Evolutionary conservation across 345 rosid genomes (phyloP).

Genomic region (Citrus trifoliata): DNA sequence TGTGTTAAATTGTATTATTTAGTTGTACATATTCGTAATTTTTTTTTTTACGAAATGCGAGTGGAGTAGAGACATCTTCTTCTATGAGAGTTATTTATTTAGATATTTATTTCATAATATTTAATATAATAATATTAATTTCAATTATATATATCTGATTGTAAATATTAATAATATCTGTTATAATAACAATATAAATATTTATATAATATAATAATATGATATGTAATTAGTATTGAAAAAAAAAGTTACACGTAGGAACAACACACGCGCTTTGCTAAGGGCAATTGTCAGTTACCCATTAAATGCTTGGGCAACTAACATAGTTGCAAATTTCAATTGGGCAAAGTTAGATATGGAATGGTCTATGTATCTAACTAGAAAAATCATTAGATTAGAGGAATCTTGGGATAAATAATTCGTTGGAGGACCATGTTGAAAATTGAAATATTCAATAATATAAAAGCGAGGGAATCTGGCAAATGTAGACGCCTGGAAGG

Average conservation of each 20-base stretch:
- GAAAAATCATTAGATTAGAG: neutral
- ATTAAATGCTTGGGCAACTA: neutral
- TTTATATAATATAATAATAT: rapidly evolving
- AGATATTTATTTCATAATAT: rapidly evolving
- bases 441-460: neutral
- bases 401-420: neutral
- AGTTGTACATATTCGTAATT: neutral
- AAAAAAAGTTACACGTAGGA: too few relatives aligned
- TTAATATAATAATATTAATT: too few relatives aligned
- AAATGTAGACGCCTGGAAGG: neutral
- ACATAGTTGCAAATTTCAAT: neutral
- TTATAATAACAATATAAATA: too few relatives aligned
- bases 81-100: too few relatives aligned
- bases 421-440: neutral
- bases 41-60: rapidly evolving
- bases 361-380: neutral
- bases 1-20: neutral
- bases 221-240: too few relatives aligned
- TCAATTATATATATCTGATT: rapidly evolving
- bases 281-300: neutral
- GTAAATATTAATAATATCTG: too few relatives aligned
- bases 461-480: neutral
- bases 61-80: rapidly evolving
- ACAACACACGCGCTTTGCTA: neutral
- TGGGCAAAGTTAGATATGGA: neutral